phyloP scores from a whole-genome alignment of 1,284 basidiomycete genomes.

The Salmacisia buchloeana region DNA sequence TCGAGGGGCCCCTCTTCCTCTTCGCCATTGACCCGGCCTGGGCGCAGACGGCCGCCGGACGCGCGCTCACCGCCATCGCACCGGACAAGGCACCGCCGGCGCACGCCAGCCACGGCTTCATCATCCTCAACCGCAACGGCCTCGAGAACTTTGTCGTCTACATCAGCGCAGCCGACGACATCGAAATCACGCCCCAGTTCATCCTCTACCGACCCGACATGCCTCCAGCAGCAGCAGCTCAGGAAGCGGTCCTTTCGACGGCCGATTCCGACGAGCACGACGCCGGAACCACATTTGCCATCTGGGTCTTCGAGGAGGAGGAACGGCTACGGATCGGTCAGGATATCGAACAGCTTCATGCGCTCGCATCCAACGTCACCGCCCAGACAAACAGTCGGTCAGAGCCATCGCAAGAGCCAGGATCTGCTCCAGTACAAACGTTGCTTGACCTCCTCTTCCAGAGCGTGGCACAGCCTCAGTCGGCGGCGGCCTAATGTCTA shows the following conservation, averaged over 20 bases:
- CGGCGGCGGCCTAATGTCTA: neutral
- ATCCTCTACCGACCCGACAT: constrained; percentile 67
- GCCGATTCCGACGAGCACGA: neutral
- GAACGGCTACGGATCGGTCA: neutral
- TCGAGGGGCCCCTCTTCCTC: constrained; percentile 81
- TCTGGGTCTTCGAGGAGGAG: constrained; percentile 7
- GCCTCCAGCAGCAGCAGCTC: neutral
- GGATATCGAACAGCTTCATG: constrained; percentile 2
- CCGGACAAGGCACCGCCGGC: constrained; percentile 14
- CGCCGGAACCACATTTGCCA: neutral
- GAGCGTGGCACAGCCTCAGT: neutral
- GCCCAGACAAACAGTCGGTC: neutral
- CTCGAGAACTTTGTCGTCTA: constrained; percentile 73
- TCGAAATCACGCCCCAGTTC: constrained; percentile 60
- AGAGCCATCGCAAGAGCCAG: neutral
- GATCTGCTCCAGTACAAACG: neutral
- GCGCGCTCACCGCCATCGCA: neutral
- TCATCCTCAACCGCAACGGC: constrained; percentile 79
- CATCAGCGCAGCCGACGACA: constrained; percentile 71
- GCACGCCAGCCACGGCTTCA: constrained; percentile 69
- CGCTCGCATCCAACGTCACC: neutral
- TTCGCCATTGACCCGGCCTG: constrained; percentile 51
- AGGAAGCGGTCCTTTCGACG: neutral
- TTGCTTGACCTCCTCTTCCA: neutral
- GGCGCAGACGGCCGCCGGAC: neutral